Evolutionary conservation across 176 grass and related monocot species (phyloP).

Genomic region (Elymus sibiricus): DNA sequence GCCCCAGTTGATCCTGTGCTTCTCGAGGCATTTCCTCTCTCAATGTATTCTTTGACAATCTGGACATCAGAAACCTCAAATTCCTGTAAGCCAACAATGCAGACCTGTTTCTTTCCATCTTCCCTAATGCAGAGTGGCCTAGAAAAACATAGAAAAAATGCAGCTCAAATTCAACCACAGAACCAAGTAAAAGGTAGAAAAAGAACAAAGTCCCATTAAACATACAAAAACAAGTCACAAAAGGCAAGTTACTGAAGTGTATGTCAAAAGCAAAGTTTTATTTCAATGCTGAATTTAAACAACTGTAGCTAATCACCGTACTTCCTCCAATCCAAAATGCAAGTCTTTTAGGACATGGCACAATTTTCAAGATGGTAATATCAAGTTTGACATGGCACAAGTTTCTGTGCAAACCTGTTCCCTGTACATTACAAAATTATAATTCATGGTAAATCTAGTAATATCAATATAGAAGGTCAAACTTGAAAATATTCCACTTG

Average conservation of each 20-base stretch:
- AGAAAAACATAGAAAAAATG: slow-evolving; percentile 12
- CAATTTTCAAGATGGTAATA: not conserved
- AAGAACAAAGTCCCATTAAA: not conserved
- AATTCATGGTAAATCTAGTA: not conserved
- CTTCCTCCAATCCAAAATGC: not conserved
- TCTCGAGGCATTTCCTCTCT: slow-evolving; percentile 85
- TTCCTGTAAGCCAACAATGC: slow-evolving; percentile 96
- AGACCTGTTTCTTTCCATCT: slow-evolving; percentile 97
- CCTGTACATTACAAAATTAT: not conserved
- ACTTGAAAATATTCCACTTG: not conserved
- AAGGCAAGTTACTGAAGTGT: not conserved
- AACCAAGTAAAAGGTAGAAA: not conserved
- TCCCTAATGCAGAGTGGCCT: slow-evolving; percentile 91
- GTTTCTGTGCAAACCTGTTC: not conserved
- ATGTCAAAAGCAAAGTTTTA: not conserved
- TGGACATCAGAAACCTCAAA: slow-evolving; percentile 97
- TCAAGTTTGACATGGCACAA: not conserved
- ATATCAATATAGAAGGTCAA: not conserved
- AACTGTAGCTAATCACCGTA: not conserved
- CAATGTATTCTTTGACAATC: slow-evolving; percentile 96
- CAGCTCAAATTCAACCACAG: not conserved
- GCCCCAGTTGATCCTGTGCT: slow-evolving; percentile 96
- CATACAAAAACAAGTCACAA: not conserved
- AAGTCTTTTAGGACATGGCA: not conserved
- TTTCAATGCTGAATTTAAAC: slow-evolving; percentile 1